Percentiles rank a stretch among this genome's conserved stretches.
These are phyloP conservation scores for Yamadazyma conglobata DNA, from an alignment of 1,139 yeast genomes.

Conservation along the genomic window DNA sequence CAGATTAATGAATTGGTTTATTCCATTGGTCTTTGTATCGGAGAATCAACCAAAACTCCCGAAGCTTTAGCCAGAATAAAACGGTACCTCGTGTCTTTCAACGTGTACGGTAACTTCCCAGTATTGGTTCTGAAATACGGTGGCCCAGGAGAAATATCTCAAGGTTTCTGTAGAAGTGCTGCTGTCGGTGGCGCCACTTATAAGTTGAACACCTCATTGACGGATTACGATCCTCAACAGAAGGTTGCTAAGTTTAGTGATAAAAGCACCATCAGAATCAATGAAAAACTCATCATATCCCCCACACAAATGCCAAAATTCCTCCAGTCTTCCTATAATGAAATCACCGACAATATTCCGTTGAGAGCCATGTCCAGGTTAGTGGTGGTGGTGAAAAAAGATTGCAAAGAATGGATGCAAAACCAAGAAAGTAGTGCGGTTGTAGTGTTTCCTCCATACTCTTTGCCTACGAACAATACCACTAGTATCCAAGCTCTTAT, in stretches of 20 bases:
- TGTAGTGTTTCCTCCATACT: slow-evolving; percentile 90
- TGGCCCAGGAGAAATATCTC: slow-evolving; percentile 93
- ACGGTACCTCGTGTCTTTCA: slow-evolving; percentile 81
- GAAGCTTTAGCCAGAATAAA: slow-evolving; percentile 78
- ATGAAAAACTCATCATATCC: slow-evolving; percentile 70
- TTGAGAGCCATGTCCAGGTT: slow-evolving; percentile 61
- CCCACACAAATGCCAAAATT: slow-evolving; percentile 67
- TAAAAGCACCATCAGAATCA: slow-evolving; percentile 68
- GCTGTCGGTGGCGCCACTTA: slow-evolving; percentile 98
- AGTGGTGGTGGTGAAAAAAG: slow-evolving; percentile 79
- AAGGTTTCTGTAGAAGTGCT: slow-evolving; percentile 96
- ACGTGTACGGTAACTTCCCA: slow-evolving; percentile 92
- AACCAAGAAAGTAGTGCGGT: slow-evolving; percentile 81
- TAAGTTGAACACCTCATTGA: slow-evolving; percentile 67
- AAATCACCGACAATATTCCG: slow-evolving; percentile 35
- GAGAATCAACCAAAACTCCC: slow-evolving; percentile 58
- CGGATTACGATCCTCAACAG: slow-evolving; percentile 59
- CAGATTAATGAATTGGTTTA: slow-evolving; percentile 80
- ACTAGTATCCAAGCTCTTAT: slow-evolving; percentile 82
- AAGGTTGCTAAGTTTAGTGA: slow-evolving; percentile 74
- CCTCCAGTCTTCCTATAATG: slow-evolving; percentile 33
- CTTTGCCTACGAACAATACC: slow-evolving; percentile 63
- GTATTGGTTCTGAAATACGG: slow-evolving; percentile 91
- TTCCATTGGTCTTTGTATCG: slow-evolving; percentile 77
- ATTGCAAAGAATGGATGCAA: slow-evolving; percentile 88